Evolutionary conservation across 2,329 filamentous ascomycete species (phyloP).

Genomic region (Aspergillus awamori): DNA sequence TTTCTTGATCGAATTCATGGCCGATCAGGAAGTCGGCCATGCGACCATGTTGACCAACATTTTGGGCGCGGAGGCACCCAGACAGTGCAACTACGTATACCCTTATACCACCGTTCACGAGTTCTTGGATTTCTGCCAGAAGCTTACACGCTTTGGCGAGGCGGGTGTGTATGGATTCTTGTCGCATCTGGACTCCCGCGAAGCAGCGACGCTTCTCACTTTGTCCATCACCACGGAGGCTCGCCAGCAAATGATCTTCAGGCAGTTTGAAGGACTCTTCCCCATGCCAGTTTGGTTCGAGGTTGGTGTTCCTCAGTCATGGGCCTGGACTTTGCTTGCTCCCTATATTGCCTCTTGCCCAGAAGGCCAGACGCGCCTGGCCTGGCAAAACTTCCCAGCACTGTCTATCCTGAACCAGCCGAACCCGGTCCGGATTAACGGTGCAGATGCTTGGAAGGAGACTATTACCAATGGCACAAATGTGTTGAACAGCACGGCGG

Average conservation of each 20-base stretch:
- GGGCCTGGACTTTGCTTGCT: conserved; percentile 80
- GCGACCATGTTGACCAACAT: conserved; percentile 77
- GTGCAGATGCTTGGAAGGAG: conserved; percentile 65
- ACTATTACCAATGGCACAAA: conserved; percentile 50
- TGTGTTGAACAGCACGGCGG: conserved; percentile 38
- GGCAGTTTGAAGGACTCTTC: conserved; percentile 77
- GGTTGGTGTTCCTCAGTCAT: conserved; percentile 77
- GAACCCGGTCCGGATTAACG: conserved; percentile 69
- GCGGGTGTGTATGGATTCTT: conserved; percentile 80
- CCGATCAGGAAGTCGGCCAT: conserved; percentile 74
- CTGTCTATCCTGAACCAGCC: conserved; percentile 74
- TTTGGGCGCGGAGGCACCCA: conserved; percentile 69
- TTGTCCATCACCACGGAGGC: conserved; percentile 79
- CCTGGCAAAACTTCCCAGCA: conserved; percentile 83
- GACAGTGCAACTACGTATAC: conserved; percentile 81
- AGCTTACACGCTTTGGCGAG: conserved; percentile 80
- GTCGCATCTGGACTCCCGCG: conserved; percentile 73
- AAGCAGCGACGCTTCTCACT: conserved; percentile 71
- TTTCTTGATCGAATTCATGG: conserved; percentile 74
- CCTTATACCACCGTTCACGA: conserved; percentile 74
- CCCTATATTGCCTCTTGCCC: conserved; percentile 81
- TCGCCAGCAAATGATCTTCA: conserved; percentile 81
- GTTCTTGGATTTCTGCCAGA: conserved; percentile 82
- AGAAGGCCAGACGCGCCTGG: conserved; percentile 69
- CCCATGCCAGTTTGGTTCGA: conserved; percentile 85